Evolutionary conservation across 148 eudicot genomes (phyloP), one percentile per base, ranked within the genome.

Genomic region (Euryodendron excelsum): DNA sequence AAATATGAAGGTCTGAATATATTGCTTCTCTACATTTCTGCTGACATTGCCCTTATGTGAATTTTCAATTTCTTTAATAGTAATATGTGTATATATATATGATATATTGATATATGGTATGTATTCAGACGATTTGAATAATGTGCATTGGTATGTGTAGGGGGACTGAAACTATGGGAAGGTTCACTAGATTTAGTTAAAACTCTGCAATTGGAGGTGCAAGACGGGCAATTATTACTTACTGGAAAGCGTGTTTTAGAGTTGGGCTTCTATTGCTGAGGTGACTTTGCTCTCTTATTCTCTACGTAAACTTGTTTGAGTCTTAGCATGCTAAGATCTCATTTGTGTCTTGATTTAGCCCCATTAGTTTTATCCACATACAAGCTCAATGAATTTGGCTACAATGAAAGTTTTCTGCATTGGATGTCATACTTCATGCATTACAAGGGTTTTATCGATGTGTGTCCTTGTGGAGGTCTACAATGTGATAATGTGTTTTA

Each of bases 101-200:
- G n/a, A n/a, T n/a, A n/a, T n/a, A n/a, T n/a, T n/a, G n/a, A n/a
- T n/a, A n/a, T n/a, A n/a, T n/a, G n/a, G 7, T 1, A 39, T 41
- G 15, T n/a, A 37, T 17, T 18, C 25, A 18, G 25, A 37, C 45
- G n/a, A 66, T 36, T 18, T 14, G 47, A 2, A 6, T 73, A 31
- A 71, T 23, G 5, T 71, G 50, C 56, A 21, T 45, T 28, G 37
- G 56, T 78, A 79, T 84, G 82, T 61, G 55, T 69, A 95, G 99
- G 99, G 23, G 98, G 99, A 53, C 83, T 96, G 64, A 93, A 96
- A 83, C 81, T 96, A 23, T 96, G 99, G 99, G 99, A 96, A 86
- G 97, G 98, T 12, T 93, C 99, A 21, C 90, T 89, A 62, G 99
- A 96, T 87, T 81, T 96, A 79, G 89, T 96, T 39, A 89, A 88